Conservation (phyloP, 192 early-diverging fungal species). For the Backusella psychrophila region DNA sequence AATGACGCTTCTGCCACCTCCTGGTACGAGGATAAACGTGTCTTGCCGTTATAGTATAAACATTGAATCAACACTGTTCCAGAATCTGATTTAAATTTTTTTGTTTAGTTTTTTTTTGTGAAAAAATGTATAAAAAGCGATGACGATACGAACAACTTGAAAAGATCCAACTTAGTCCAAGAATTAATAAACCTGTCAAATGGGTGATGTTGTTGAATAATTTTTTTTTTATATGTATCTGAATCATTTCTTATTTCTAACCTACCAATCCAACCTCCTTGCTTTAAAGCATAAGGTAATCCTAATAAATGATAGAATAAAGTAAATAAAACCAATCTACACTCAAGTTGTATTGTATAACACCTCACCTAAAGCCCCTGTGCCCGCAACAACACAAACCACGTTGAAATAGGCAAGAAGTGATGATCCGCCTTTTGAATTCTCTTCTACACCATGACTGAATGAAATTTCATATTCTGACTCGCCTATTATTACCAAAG, state of each 20-base stretch:
- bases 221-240: neutral
- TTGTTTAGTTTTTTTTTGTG: neutral
- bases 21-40: constrained; percentile 53
- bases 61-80: constrained; percentile 16
- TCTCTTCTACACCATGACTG: constrained; percentile 20
- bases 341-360: too few species aligned
- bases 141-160: constrained; percentile 7
- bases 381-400: constrained; percentile 76
- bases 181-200: constrained; percentile 16
- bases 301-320: constrained; percentile 28
- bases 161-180: constrained; percentile 19
- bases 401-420: constrained; percentile 55
- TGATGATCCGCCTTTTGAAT: constrained; percentile 38
- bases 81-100: neutral
- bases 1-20: constrained; percentile 68
- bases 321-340: too few species aligned
- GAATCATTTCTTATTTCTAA: neutral
- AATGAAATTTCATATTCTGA: constrained; percentile 12
- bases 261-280: constrained; percentile 36
- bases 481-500: neutral
- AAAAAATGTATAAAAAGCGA: neutral
- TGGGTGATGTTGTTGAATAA: neutral
- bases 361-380: constrained; percentile 55
- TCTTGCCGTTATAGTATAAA: constrained; percentile 29
- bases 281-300: constrained; percentile 53